These are phyloP conservation scores for Suillus discolor DNA, from an alignment of 768 basidiomycete species.

Conservation along the genomic window DNA sequence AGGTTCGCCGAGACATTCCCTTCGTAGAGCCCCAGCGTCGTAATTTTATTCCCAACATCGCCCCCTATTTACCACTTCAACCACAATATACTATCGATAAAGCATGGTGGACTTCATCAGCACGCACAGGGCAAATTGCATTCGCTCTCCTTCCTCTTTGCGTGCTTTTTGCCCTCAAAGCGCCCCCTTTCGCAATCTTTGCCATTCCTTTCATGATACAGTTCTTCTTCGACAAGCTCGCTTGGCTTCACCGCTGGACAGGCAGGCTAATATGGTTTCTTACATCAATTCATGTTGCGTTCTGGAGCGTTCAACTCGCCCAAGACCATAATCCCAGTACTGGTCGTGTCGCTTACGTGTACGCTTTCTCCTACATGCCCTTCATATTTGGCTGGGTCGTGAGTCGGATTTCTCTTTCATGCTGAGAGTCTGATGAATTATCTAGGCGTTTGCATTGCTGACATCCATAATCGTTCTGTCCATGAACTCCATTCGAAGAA, in stretches of 20 bases:
- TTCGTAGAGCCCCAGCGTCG: slow-evolving; percentile 21
- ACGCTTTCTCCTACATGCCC: slow-evolving; percentile 59
- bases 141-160: slow-evolving; percentile 75
- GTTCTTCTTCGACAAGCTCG: slow-evolving; percentile 75
- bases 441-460: slow-evolving; percentile 57
- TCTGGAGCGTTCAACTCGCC: slow-evolving; percentile 71
- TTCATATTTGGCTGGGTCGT: slow-evolving; percentile 68
- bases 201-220: slow-evolving; percentile 63
- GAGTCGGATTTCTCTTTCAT: slow-evolving; percentile 24
- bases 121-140: slow-evolving; percentile 66
- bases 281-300: slow-evolving; percentile 56
- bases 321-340: slow-evolving; percentile 48
- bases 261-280: slow-evolving; percentile 72
- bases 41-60: slow-evolving; percentile 27
- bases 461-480: slow-evolving; percentile 57
- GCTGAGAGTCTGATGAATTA: slow-evolving; percentile 9
- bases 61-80: slow-evolving; percentile 39
- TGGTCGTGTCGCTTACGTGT: slow-evolving; percentile 45
- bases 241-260: slow-evolving; percentile 70
- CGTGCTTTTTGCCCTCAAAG: slow-evolving; percentile 70
- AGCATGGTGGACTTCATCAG: slow-evolving; percentile 73
- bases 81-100: slow-evolving; percentile 66
- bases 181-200: slow-evolving; percentile 71
- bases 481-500: slow-evolving; percentile 49
- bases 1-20: slow-evolving; percentile 28